Percentiles rank a stretch among this genome's conserved stretches.
Evolutionary conservation across 495 filamentous ascomycete genomes (phyloP).

Genomic region (Chaetomium cochliodes): DNA sequence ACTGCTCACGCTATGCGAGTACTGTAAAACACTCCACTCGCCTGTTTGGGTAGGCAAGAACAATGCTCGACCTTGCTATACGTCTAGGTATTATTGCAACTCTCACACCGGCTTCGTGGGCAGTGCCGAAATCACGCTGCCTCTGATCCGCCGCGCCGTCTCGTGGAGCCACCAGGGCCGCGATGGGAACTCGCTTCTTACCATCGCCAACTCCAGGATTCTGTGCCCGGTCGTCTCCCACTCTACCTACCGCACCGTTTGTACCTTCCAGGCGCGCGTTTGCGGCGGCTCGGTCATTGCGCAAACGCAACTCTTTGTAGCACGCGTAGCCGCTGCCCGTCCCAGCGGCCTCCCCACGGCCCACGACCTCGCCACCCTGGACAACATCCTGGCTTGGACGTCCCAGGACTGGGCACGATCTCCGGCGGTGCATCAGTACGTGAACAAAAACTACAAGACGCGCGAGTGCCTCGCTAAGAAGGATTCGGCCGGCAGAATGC

Average conservation of each 20-base stretch:
- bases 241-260: not conserved
- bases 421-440: too few relatives aligned
- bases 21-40: not conserved
- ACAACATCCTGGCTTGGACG: not conserved
- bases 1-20: not conserved
- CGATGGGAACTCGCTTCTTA: not conserved
- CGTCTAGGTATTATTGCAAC: too few relatives aligned
- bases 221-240: too few relatives aligned
- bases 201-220: too few relatives aligned
- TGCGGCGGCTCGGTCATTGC: not conserved
- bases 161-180: not conserved
- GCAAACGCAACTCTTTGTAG: not conserved
- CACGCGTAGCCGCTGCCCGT: not conserved
- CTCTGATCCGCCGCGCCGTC: not conserved
- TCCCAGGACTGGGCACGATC: too few relatives aligned
- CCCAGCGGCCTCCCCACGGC: not conserved
- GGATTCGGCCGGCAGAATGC: not conserved
- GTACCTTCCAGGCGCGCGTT: not conserved
- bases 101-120: not conserved
- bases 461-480: not conserved
- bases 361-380: not conserved
- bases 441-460: not conserved
- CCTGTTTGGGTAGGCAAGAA: not conserved
- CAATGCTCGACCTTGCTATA: not conserved
- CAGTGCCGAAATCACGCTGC: not conserved